Conservation (phyloP, 352 stramenopile species). For the Phytophthora lateralis region DNA sequence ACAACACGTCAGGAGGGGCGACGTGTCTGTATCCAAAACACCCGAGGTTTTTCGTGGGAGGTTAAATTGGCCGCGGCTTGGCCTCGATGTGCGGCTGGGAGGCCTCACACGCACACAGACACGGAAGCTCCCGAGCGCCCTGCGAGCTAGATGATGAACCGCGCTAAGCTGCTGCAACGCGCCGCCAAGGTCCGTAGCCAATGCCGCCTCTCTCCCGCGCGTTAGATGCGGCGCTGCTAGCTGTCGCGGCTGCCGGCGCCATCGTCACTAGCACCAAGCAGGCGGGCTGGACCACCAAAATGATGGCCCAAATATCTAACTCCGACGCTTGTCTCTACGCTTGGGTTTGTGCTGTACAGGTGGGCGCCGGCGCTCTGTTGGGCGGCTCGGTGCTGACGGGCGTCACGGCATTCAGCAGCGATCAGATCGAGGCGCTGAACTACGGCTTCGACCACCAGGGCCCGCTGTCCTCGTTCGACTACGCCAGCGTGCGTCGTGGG, state of each 20-base stretch:
- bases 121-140: slow-evolving; percentile 40
- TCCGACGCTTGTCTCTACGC: slow-evolving; percentile 11
- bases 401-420: slow-evolving; percentile 82
- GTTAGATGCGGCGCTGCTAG: no score
- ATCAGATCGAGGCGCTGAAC: slow-evolving; percentile 86
- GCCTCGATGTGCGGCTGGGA: slow-evolving; percentile 34
- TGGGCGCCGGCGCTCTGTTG: slow-evolving; percentile 70
- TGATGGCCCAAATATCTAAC: slow-evolving; percentile 22
- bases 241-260: background rate
- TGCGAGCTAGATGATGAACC: slow-evolving; percentile 79
- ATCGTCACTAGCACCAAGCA: background rate
- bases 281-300: slow-evolving; percentile 73
- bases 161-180: slow-evolving; percentile 71
- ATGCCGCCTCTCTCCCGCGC: background rate
- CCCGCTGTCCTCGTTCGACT: slow-evolving; percentile 89
- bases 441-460: slow-evolving; percentile 92
- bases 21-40: slow-evolving; percentile 7
- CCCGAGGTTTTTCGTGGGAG: slow-evolving; percentile 25
- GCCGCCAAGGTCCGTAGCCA: slow-evolving; percentile 65
- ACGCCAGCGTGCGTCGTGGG: slow-evolving; percentile 94
- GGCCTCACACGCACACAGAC: slow-evolving; percentile 51
- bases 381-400: slow-evolving; percentile 80
- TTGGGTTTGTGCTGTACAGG: slow-evolving; percentile 39
- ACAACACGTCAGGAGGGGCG: slow-evolving; percentile 10
- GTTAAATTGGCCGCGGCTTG: slow-evolving; percentile 23